Conservation (phyloP, 768 basidiomycete genomes). For the Mycena venus region DNA sequence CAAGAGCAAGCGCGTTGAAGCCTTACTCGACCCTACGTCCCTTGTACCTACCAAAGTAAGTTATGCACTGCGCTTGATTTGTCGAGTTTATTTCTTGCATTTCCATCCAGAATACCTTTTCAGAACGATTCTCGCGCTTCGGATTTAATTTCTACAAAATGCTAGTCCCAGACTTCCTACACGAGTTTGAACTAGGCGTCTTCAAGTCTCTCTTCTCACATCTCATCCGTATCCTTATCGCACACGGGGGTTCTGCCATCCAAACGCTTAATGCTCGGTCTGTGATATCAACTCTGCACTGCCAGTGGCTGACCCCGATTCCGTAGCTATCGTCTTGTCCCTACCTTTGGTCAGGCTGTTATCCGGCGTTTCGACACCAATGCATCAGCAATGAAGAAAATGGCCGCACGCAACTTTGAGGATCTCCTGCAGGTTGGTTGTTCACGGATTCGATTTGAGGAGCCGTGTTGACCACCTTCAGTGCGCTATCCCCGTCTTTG, state of each 20-base stretch:
- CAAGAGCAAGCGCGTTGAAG: neutral
- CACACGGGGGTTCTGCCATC: neutral
- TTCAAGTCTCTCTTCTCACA: conserved; percentile 37
- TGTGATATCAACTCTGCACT: neutral
- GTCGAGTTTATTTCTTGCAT: neutral
- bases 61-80: neutral
- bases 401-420: conserved; percentile 42
- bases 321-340: conserved; percentile 8
- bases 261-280: neutral
- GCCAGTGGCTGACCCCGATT: neutral
- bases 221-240: conserved; percentile 22
- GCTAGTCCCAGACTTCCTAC: conserved; percentile 37
- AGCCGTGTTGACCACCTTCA: conserved; percentile 8
- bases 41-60: neutral
- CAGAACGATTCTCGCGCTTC: conserved; percentile 12
- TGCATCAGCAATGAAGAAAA: conserved; percentile 34
- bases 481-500: conserved; percentile 53
- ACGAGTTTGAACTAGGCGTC: conserved; percentile 39
- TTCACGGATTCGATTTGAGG: too few relatives aligned
- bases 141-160: conserved; percentile 31
- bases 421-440: conserved; percentile 41
- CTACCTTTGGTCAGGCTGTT: conserved; percentile 12
- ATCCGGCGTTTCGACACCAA: conserved; percentile 40
- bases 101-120: conserved; percentile 37
- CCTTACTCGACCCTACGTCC: neutral